Conservation (phyloP, 2,329 filamentous ascomycete genomes). For the Lecanicillium sp. region DNA sequence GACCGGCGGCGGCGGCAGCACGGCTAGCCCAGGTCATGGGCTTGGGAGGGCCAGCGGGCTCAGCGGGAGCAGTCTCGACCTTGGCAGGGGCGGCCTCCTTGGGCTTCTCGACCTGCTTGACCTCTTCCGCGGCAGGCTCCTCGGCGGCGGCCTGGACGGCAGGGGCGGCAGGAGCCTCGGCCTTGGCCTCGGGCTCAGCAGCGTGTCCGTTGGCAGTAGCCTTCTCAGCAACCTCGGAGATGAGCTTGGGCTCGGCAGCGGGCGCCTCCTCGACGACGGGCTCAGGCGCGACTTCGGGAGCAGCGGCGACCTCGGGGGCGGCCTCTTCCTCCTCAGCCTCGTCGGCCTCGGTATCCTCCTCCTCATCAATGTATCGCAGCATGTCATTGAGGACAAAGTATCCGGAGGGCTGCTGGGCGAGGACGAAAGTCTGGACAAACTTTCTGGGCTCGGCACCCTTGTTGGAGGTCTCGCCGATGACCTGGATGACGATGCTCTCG, state of each 20-base stretch:
- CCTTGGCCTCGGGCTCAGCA: constrained; percentile 29
- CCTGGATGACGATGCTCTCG: constrained; percentile 93
- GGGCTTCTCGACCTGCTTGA: constrained; percentile 58
- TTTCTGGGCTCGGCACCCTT: constrained; percentile 87
- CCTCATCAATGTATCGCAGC: constrained; percentile 85
- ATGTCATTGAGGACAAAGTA: constrained; percentile 99
- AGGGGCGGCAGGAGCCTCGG: constrained; percentile 17
- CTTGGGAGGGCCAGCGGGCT: constrained; percentile 45
- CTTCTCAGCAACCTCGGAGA: constrained; percentile 26
- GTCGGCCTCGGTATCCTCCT: constrained; percentile 65
- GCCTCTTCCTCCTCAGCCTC: constrained; percentile 29
- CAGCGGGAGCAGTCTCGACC: constrained; percentile 37
- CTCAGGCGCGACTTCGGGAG: constrained; percentile 24
- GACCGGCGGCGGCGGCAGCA: constrained; percentile 52
- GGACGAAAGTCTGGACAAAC: constrained; percentile 95
- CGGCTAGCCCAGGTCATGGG: constrained; percentile 73
- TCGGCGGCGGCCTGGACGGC: constrained; percentile 31
- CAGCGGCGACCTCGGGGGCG: constrained; percentile 27
- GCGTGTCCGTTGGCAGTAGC: constrained; percentile 15
- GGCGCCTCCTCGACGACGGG: constrained; percentile 22
- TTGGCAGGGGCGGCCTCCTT: constrained; percentile 50
- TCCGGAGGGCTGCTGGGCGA: constrained; percentile 90
- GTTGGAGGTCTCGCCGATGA: constrained; percentile 97
- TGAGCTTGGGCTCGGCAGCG: constrained; percentile 9
- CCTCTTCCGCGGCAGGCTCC: constrained; percentile 50